These are phyloP conservation scores for Sordariomycetes sp. DNA, from an alignment of 2,329 filamentous ascomycete species.

Conservation along the genomic window DNA sequence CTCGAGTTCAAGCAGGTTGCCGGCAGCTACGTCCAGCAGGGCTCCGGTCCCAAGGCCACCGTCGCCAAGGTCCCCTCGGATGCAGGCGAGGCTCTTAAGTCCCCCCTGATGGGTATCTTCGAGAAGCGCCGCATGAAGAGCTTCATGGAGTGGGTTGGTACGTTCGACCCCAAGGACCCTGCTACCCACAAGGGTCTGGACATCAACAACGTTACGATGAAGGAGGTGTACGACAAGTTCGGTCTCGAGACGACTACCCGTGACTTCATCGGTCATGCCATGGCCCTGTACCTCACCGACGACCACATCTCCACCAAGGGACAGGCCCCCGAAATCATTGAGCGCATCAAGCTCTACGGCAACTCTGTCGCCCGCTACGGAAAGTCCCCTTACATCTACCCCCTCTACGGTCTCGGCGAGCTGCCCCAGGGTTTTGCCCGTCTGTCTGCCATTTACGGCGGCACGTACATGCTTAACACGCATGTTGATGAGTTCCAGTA, in stretches of 20 bases:
- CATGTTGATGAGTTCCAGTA: conserved; percentile 83
- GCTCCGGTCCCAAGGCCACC: conserved; percentile 70
- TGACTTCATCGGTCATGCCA: conserved; percentile 96
- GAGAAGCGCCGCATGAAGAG: conserved; percentile 96
- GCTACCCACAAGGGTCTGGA: conserved; percentile 85
- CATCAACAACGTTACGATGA: conserved; percentile 75
- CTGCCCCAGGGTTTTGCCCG: conserved; percentile 96
- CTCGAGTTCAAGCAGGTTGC: conserved; percentile 92
- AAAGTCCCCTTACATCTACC: conserved; percentile 99
- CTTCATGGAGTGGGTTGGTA: conserved; percentile 92
- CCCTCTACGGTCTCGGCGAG: conserved; percentile 92
- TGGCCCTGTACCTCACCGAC: conserved; percentile 91
- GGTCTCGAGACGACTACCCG: conserved; percentile 80
- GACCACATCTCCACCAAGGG: conserved; percentile 71
- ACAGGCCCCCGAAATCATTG: conserved; percentile 72
- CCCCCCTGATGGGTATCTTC: conserved; percentile 91
- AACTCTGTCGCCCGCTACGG: conserved; percentile 97
- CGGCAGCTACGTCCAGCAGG: conserved; percentile 94
- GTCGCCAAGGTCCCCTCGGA: conserved; percentile 96
- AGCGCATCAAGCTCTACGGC: conserved; percentile 90
- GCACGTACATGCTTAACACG: conserved; percentile 99
- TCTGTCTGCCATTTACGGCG: conserved; percentile 95
- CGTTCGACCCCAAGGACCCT: conserved; percentile 73
- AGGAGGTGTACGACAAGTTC: conserved; percentile 98
- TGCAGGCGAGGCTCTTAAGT: conserved; percentile 80